A percentile compares a stretch with the other conserved stretches of the same genome.
Evolutionary conservation across 805 yeast genomes (phyloP).

Genomic region (Wickerhamiella cacticola): DNA sequence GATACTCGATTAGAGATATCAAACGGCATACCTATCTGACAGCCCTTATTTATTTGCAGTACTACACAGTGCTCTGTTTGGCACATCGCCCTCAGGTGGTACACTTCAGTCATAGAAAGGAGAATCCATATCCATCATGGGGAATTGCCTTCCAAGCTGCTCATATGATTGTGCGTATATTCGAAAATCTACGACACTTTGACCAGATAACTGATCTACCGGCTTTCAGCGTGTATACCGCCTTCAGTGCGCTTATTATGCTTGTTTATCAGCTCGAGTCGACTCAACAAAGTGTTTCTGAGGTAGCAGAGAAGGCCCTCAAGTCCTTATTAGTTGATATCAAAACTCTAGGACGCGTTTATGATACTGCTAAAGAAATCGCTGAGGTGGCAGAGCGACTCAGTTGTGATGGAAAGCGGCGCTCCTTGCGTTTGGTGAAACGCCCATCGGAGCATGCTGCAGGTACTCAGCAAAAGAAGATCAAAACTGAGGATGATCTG

Average conservation of each 20-base stretch:
- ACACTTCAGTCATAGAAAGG: conserved; percentile 19
- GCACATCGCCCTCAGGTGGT: conserved; percentile 54
- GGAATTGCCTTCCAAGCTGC: conserved; percentile 76
- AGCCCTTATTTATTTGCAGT: conserved; percentile 52
- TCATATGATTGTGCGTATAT: conserved; percentile 54
- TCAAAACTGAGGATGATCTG: conserved; percentile 2
- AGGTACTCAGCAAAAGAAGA: neutral
- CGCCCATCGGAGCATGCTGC: conserved; percentile 1
- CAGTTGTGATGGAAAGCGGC: neutral
- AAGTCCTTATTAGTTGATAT: conserved; percentile 23
- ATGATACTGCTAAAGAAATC: conserved; percentile 14
- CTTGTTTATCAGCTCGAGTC: conserved; percentile 55
- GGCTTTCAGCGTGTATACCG: conserved; percentile 45
- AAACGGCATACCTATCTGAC: conserved; percentile 43
- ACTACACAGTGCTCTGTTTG: conserved; percentile 59
- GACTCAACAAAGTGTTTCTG: conserved; percentile 28
- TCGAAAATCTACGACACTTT: conserved; percentile 41
- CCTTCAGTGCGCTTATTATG: conserved; percentile 55
- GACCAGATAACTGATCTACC: conserved; percentile 43
- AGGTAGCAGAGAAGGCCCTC: conserved; percentile 31
- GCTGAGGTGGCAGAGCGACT: conserved; percentile 1
- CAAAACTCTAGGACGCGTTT: conserved; percentile 28
- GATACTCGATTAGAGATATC: conserved; percentile 45
- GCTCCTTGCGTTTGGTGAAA: conserved; percentile 10
- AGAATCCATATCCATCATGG: conserved; percentile 50